Percentiles rank a stretch among this genome's conserved stretches.
These are phyloP conservation scores for Moelleriella libera DNA, from an alignment of 2,329 filamentous ascomycete species.

Conservation along the genomic window DNA sequence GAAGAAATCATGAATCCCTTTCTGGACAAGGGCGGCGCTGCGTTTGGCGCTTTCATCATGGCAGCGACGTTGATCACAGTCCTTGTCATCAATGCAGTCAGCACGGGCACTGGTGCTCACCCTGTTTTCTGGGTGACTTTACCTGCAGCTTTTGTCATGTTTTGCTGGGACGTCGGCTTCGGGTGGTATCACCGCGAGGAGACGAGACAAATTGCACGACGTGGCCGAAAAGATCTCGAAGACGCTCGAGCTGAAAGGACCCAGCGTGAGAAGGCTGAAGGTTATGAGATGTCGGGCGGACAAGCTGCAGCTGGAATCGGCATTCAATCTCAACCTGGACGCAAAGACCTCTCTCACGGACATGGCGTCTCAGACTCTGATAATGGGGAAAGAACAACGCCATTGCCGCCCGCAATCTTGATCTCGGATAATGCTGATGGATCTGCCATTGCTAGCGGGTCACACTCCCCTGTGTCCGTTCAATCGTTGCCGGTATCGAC, in stretches of 20 bases:
- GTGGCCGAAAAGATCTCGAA: slow-evolving; percentile 26
- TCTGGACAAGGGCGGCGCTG: slow-evolving; percentile 50
- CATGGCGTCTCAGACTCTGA: neutral
- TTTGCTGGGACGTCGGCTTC: slow-evolving; percentile 49
- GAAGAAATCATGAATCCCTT: slow-evolving; percentile 68
- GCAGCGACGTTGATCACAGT: slow-evolving; percentile 51
- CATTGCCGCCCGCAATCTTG: slow-evolving; percentile 6
- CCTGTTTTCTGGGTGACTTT: slow-evolving; percentile 57
- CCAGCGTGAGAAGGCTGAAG: slow-evolving; percentile 5
- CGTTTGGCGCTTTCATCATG: slow-evolving; percentile 53
- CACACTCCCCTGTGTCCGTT: neutral
- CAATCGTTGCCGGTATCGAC: neutral
- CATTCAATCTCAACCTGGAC: neutral
- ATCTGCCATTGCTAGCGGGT: slow-evolving; percentile 1
- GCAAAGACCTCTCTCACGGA: neutral
- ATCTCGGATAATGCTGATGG: slow-evolving; percentile 7
- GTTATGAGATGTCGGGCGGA: neutral
- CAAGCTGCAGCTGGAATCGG: neutral
- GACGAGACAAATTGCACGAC: slow-evolving; percentile 46
- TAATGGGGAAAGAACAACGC: neutral
- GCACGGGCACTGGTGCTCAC: slow-evolving; percentile 29
- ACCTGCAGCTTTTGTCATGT: slow-evolving; percentile 54
- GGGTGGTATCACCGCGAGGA: slow-evolving; percentile 51
- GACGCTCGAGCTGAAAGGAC: slow-evolving; percentile 6
- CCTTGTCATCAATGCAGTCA: slow-evolving; percentile 49